Base-by-base conservation (phyloP, 331 rosid species). In the Malus hybrid region DNA sequence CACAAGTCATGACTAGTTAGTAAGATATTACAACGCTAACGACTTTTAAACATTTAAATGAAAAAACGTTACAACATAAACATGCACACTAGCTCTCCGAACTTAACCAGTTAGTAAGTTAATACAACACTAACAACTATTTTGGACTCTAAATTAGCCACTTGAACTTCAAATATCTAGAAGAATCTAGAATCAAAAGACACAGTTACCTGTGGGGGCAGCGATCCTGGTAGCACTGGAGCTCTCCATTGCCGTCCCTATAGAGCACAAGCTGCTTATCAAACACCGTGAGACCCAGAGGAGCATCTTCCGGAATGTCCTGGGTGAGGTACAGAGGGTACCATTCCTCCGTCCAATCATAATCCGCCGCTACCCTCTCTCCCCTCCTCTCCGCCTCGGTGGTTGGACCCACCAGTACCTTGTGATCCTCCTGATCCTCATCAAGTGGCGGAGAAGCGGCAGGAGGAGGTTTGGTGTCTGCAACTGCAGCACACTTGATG, bases 291-390 rank as follows among this genome's bases (percentile, higher is more conserved):
- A 94, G 91, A 11, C 93, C 99, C 32, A 94, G 75, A 3, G 99
- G 99, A 5, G 99, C 96, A 71, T 94, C 99, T 2, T 84, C 84
- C 0, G 99, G 99, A 31, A 92, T 81, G 73, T 89, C 76, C 85
- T 73, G 48, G 28, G 97, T 77, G 42, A 94, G 86, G 70, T 94
- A 94, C 76, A 94, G 67, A 6, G 99, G 99, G 80, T 94, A 94
- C 99, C 99, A 94, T 79, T 94, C 99, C 73, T 90, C 82, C 2
- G 88, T 87, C 99, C 99, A 94, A 18, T 90, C 86, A 62, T 94
- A 94, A 6, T 89, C 92, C 39, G 78, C 97, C 80, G 77, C 80
- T 19, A 28, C 55, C 74, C 76, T 80, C 10, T 69, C 81, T 65
- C 78, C 85, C 50, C 80, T 82, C 5, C 73, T 52, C 73, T 91